Evolutionary conservation across 169 alveolate species (phyloP), one percentile per base, ranked within the genome.

Genomic region (Cryptosporidium ryanae): DNA sequence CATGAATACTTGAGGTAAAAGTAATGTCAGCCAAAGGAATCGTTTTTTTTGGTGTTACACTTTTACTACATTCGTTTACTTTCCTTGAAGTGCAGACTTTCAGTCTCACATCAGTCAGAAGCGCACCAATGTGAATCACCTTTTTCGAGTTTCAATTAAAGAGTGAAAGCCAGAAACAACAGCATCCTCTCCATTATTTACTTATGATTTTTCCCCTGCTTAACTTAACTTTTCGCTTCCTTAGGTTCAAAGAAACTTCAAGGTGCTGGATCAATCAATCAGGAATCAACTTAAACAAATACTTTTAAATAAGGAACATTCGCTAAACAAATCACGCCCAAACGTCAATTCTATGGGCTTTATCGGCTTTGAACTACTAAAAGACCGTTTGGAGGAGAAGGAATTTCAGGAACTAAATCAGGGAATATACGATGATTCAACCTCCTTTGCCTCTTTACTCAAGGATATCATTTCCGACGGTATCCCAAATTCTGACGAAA

Each of bases 241-340:
- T 38, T 38, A 76, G 87, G 64, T 76, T 59, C 70, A 59, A 57
- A 70, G 52, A 23, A 32, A 55, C 10, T 90, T 90, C 66, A 71
- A 64, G 55, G 90, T 63, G 1, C 59, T 90, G 8, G 50, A 64
- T n/a, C 93, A 90, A 49, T 82, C 91, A 17, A 70, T 84, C 18
- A 66, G 90, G n/a, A 55, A n/a, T 21, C 93, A 90, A 64, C 61
- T 90, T 48, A 57, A 54, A 25, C 66, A 63, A 6, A 87, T 84
- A 3, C 50, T 83, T 81, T 23, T 67, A 44, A 34, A 59, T 12
- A 82, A 81, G 61, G 68, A 83, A 17, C 70, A 55, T 31, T 54
- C 57, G 25, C 70, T 83, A 34, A 38, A 81, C 21, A 29, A 68
- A 10, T 87, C 90, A 18, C 49, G 65, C 15, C 44, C 89, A n/a